phyloP scores from a whole-genome alignment of 306 rosid species.

The Phaseolus lunatus region DNA sequence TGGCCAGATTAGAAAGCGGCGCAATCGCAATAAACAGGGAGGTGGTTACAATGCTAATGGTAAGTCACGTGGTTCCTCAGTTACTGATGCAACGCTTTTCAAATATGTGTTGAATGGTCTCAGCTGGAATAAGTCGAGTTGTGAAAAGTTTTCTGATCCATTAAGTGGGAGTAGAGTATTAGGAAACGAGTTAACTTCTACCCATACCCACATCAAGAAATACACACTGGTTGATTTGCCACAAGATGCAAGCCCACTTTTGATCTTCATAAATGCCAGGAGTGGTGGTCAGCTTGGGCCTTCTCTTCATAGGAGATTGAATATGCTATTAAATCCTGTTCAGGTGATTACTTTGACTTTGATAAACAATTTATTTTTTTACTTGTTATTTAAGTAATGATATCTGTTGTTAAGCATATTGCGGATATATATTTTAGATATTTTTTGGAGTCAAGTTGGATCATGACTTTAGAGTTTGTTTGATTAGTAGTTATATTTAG shows the following conservation, averaged over 20 bases:
- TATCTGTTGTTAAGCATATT: slow-evolving; percentile 29
- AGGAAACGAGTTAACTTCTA: slow-evolving; percentile 45
- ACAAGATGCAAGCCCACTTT: slow-evolving; percentile 70
- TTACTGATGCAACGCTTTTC: slow-evolving; percentile 53
- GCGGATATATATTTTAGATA: slow-evolving; percentile 29
- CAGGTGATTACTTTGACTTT: slow-evolving; percentile 60
- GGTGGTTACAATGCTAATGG: slow-evolving; percentile 47
- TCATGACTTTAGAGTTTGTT: slow-evolving; percentile 33
- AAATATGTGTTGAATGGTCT: slow-evolving; percentile 61
- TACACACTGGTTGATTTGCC: slow-evolving; percentile 67
- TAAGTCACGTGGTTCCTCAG: slow-evolving; percentile 45
- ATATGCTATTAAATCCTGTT: slow-evolving; percentile 74
- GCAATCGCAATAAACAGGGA: slow-evolving; percentile 55
- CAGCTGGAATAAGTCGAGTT: slow-evolving; percentile 52
- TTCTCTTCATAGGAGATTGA: slow-evolving; percentile 73
- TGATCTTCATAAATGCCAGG: slow-evolving; percentile 76
- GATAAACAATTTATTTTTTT: not conserved
- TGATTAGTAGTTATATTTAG: slow-evolving; percentile 22
- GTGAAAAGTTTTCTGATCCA: slow-evolving; percentile 47
- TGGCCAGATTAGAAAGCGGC: slow-evolving; percentile 63
- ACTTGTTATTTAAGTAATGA: slow-evolving; percentile 27
- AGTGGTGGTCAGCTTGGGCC: slow-evolving; percentile 84
- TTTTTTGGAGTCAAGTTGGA: slow-evolving; percentile 16
- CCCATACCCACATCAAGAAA: slow-evolving; percentile 52
- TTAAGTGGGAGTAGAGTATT: slow-evolving; percentile 43